Percentiles rank a stretch among this genome's conserved stretches.
Evolutionary conservation across 805 yeast genomes (phyloP).

Genomic region (Cyberlindnera veronae): DNA sequence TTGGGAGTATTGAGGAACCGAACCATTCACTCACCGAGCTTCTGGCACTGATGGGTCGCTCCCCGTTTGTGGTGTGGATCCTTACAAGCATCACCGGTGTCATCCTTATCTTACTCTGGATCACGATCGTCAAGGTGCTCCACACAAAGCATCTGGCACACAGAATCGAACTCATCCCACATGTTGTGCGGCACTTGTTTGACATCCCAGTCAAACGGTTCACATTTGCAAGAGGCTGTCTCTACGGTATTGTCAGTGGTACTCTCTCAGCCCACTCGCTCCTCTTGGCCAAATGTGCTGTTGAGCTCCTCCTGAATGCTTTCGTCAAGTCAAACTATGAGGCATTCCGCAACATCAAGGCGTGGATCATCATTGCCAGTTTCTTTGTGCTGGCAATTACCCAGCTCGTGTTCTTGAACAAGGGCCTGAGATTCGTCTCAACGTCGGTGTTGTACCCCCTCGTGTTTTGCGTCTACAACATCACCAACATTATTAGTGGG

Average conservation of each 20-base stretch:
- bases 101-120: slow-evolving; percentile 28
- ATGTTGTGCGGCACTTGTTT: background rate
- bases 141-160: slow-evolving; percentile 1
- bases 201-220: slow-evolving; percentile 12
- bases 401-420: slow-evolving; percentile 70
- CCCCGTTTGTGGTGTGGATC: slow-evolving; percentile 59
- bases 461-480: slow-evolving; percentile 79
- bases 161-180: slow-evolving; percentile 2
- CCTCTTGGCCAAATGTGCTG: slow-evolving; percentile 78
- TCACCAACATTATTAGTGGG: slow-evolving; percentile 64
- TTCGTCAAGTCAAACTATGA: slow-evolving; percentile 32
- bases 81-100: slow-evolving; percentile 32
- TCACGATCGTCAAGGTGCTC: slow-evolving; percentile 18
- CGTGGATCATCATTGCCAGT: slow-evolving; percentile 48
- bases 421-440: slow-evolving; percentile 65
- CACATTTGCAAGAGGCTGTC: slow-evolving; percentile 48
- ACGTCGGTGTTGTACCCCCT: slow-evolving; percentile 81
- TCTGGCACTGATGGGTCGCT: slow-evolving; percentile 37
- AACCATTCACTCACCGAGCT: slow-evolving; percentile 48
- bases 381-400: slow-evolving; percentile 63
- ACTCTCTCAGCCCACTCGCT: slow-evolving; percentile 82
- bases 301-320: slow-evolving; percentile 58
- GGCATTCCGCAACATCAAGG: slow-evolving; percentile 37
- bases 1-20: slow-evolving; percentile 59
- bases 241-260: slow-evolving; percentile 70